phyloP scores from a whole-genome alignment of 176 grass and related monocot genomes.

The Rhynchospora breviuscula region DNA sequence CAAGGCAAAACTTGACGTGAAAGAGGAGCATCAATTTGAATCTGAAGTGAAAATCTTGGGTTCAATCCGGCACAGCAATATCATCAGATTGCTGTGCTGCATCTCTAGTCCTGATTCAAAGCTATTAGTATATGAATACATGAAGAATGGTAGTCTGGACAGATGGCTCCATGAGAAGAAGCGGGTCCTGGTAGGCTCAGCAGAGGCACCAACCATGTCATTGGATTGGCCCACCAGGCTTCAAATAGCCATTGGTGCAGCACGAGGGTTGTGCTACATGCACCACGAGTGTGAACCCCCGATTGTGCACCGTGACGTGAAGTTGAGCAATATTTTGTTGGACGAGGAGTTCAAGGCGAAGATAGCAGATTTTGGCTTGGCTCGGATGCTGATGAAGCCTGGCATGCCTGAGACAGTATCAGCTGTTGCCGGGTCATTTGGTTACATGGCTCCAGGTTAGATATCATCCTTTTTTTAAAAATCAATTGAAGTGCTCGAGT shows the following conservation, averaged over 20 bases:
- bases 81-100: constrained; percentile 71
- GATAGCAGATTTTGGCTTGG: constrained; percentile 82
- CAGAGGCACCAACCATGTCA: neutral
- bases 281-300: constrained; percentile 66
- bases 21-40: constrained; percentile 58
- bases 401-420: constrained; percentile 46
- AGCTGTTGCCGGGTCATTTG: constrained; percentile 61
- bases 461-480: neutral
- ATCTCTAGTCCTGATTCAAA: constrained; percentile 53
- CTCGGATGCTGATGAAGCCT: constrained; percentile 53
- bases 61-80: constrained; percentile 64
- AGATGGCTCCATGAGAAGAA: constrained; percentile 50
- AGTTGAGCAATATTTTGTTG: constrained; percentile 79
- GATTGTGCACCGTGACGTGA: constrained; percentile 79
- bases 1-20: constrained; percentile 34
- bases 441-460: constrained; percentile 94
- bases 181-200: neutral
- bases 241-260: constrained; percentile 48
- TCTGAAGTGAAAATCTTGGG: constrained; percentile 67
- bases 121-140: constrained; percentile 90
- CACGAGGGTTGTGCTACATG: constrained; percentile 73
- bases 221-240: constrained; percentile 68
- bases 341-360: constrained; percentile 55
- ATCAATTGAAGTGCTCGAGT: neutral
- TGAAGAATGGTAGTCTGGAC: constrained; percentile 72